These are phyloP conservation scores for Arthroderma uncinatum DNA, from an alignment of 2,329 filamentous ascomycete species.

Conservation along the genomic window DNA sequence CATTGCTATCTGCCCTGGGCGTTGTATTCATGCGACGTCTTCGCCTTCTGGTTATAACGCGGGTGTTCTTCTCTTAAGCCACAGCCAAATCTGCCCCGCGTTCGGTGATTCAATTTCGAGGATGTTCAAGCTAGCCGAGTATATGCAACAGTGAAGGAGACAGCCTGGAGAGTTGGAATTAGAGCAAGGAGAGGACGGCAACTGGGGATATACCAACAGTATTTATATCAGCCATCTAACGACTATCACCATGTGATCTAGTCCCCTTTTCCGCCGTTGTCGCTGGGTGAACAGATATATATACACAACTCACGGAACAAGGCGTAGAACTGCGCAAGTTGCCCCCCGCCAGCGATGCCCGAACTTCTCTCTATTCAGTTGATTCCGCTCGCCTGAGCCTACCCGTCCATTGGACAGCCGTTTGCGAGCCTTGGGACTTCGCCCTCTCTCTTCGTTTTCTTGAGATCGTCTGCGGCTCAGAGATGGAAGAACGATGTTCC, in stretches of 20 bases:
- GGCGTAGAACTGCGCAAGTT: not conserved
- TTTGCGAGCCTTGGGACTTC: not conserved
- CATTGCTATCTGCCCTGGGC: slow-evolving; percentile 43
- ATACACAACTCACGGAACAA: not conserved
- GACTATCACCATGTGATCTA: not conserved
- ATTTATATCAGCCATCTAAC: not conserved
- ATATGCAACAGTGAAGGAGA: not conserved
- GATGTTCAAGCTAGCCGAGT: not conserved
- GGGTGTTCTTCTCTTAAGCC: not conserved
- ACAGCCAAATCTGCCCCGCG: too few relatives aligned
- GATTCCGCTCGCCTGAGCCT: not conserved
- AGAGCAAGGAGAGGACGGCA: not conserved
- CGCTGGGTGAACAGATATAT: not conserved
- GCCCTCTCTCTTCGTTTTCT: not conserved
- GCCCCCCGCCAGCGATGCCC: not conserved
- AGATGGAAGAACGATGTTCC: slow-evolving; percentile 1
- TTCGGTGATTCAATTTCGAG: too few relatives aligned
- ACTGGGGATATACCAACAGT: not conserved
- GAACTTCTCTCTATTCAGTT: not conserved
- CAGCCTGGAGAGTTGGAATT: not conserved
- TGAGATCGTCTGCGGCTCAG: not conserved
- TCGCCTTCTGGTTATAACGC: not conserved
- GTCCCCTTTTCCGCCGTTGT: not conserved
- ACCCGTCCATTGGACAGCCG: not conserved
- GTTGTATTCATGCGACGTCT: not conserved